A percentile compares a stretch with the other conserved stretches of the same genome.
These are phyloP conservation scores for Pythium folliculosum DNA, from an alignment of 352 stramenopile genomes.

Conservation along the genomic window DNA sequence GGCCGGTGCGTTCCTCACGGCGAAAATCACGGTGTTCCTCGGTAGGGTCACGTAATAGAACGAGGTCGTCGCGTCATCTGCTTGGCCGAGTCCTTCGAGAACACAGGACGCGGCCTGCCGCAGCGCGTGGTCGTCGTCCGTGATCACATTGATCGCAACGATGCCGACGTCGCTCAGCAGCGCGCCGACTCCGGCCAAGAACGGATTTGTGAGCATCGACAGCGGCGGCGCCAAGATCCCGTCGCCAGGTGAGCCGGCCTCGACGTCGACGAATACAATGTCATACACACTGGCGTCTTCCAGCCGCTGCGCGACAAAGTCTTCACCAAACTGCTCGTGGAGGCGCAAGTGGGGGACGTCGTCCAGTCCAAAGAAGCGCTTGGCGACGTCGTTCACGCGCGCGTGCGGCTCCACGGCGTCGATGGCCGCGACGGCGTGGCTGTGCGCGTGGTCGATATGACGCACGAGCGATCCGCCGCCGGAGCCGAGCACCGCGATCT, in stretches of 20 bases:
- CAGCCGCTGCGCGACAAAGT: slow-evolving; percentile 31
- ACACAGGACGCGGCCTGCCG: slow-evolving; percentile 22
- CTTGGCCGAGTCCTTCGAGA: background rate
- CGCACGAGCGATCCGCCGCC: slow-evolving; percentile 58
- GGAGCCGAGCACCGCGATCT: slow-evolving; percentile 52
- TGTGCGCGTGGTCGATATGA: slow-evolving; percentile 48
- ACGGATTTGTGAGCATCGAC: slow-evolving; percentile 42
- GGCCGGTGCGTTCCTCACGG: background rate
- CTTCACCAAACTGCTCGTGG: slow-evolving; percentile 47
- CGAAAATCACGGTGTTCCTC: slow-evolving; percentile 15
- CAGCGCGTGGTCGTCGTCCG: slow-evolving; percentile 37
- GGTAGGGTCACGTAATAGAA: background rate
- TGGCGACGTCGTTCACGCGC: slow-evolving; percentile 46
- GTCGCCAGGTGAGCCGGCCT: slow-evolving; percentile 36
- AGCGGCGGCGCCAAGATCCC: slow-evolving; percentile 44
- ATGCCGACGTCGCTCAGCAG: slow-evolving; percentile 37
- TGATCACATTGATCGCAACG: slow-evolving; percentile 67
- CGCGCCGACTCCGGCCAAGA: slow-evolving; percentile 35
- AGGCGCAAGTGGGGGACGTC: slow-evolving; percentile 36
- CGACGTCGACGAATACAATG: slow-evolving; percentile 66
- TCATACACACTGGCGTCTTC: slow-evolving; percentile 30
- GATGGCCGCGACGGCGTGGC: slow-evolving; percentile 33
- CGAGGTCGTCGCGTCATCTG: background rate
- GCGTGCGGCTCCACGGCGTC: slow-evolving; percentile 63
- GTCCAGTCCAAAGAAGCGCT: slow-evolving; percentile 47